These are phyloP conservation scores for Penicillium sp. DNA, from an alignment of 2,329 filamentous ascomycete species.

Conservation along the genomic window DNA sequence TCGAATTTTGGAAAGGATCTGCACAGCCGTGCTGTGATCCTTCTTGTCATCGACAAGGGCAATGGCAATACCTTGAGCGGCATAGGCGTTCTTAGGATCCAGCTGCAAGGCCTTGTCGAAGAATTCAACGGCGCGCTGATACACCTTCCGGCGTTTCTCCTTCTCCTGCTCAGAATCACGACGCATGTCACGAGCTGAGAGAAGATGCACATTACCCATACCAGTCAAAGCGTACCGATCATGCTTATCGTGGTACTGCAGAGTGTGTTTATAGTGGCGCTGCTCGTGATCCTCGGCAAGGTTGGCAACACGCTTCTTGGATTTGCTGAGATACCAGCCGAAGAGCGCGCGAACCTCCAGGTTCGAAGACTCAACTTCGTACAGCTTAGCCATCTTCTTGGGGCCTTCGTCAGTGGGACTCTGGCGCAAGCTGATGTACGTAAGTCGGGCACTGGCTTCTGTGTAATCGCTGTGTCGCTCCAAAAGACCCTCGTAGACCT, in stretches of 20 bases:
- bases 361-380: constrained; percentile 79
- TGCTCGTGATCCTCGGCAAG: constrained; percentile 88
- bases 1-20: constrained; percentile 85
- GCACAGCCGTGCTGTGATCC: constrained; percentile 76
- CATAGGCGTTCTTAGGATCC: constrained; percentile 94
- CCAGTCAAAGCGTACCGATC: constrained; percentile 94
- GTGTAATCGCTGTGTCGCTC: constrained; percentile 88
- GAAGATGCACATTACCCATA: constrained; percentile 94
- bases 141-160: constrained; percentile 83
- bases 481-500: constrained; percentile 83
- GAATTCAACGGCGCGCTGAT: constrained; percentile 92
- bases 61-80: constrained; percentile 93
- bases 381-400: constrained; percentile 80
- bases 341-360: constrained; percentile 91
- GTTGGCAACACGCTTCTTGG: constrained; percentile 78
- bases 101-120: constrained; percentile 95
- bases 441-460: constrained; percentile 82
- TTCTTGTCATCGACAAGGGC: constrained; percentile 93
- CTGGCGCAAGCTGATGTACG: constrained; percentile 83
- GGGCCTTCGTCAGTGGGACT: constrained; percentile 83
- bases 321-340: constrained; percentile 91
- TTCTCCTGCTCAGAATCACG: constrained; percentile 86
- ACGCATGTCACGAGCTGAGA: constrained; percentile 90
- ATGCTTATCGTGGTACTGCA: constrained; percentile 94
- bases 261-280: constrained; percentile 91